phyloP scores from a whole-genome alignment of 495 filamentous ascomycete genomes.

The Friedmanniomyces simplex region DNA sequence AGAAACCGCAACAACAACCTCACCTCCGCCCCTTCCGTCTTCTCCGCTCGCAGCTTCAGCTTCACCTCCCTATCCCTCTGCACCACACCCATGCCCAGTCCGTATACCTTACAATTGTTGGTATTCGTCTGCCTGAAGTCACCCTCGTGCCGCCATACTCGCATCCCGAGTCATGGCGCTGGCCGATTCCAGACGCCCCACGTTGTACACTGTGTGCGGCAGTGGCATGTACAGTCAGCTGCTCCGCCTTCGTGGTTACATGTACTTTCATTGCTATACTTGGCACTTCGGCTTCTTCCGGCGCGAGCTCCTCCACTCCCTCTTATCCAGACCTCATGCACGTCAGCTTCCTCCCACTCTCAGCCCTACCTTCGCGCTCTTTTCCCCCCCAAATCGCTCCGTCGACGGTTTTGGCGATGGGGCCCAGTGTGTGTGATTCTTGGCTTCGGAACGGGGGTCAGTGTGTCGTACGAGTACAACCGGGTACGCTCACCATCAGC shows the following conservation, averaged over 20 bases:
- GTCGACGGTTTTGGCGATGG: background rate
- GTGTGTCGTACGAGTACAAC: conserved; percentile 42
- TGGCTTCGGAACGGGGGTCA: conserved; percentile 39
- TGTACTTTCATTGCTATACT: background rate
- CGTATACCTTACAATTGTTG: background rate
- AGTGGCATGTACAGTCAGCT: background rate
- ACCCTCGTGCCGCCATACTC: background rate
- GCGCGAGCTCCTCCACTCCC: background rate
- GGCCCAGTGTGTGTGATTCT: conserved; percentile 26
- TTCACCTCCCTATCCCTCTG: background rate
- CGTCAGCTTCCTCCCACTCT: background rate
- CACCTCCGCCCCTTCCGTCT: background rate
- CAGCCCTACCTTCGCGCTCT: background rate
- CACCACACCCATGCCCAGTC: background rate
- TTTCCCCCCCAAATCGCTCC: background rate
- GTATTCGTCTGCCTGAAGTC: background rate
- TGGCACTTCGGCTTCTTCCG: background rate
- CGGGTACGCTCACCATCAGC: conserved; percentile 21
- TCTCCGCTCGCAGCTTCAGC: background rate
- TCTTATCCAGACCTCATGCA: background rate
- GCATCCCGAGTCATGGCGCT: background rate
- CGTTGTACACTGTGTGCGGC: background rate
- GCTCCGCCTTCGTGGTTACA: background rate
- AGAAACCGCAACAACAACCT: background rate
- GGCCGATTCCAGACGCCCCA: background rate